Evolutionary conservation across 2,329 filamentous ascomycete genomes (phyloP).

Genomic region (Blumeria hordei): DNA sequence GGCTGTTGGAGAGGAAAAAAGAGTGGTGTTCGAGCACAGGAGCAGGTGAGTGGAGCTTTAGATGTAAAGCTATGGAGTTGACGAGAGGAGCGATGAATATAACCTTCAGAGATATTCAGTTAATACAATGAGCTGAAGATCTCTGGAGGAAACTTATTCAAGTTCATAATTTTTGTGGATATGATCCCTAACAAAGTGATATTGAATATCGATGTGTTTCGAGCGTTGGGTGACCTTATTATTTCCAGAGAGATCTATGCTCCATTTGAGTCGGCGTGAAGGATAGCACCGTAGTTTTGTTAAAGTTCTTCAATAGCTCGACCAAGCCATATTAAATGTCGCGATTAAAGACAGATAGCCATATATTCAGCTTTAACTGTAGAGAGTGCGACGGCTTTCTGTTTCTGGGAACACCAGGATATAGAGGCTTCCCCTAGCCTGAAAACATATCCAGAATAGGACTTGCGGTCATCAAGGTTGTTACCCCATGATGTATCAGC

Average conservation of each 20-base stretch:
- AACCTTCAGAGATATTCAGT: no score
- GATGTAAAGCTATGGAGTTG: no score
- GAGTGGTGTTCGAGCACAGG: no score
- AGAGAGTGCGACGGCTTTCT: no score
- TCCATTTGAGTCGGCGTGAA: neutral
- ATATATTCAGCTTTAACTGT: no score
- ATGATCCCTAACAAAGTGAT: neutral
- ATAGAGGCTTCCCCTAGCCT: neutral
- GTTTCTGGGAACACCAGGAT: no score
- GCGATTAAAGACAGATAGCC: no score
- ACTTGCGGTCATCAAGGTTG: neutral
- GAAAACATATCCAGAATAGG: neutral
- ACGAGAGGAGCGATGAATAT: no score
- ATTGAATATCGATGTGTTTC: conserved; percentile 1
- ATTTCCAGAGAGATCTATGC: neutral
- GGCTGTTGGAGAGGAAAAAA: no score
- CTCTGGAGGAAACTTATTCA: neutral
- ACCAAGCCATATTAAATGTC: no score
- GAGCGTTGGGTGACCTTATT: neutral
- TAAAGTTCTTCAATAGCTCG: neutral
- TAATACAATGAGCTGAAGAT: no score
- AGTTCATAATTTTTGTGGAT: neutral
- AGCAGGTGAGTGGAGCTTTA: no score
- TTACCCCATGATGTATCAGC: neutral
- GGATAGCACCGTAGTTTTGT: neutral